Evolutionary conservation across 2,329 filamentous ascomycete species (phyloP).

Genomic region (Tolypocladium ovalisporum): DNA sequence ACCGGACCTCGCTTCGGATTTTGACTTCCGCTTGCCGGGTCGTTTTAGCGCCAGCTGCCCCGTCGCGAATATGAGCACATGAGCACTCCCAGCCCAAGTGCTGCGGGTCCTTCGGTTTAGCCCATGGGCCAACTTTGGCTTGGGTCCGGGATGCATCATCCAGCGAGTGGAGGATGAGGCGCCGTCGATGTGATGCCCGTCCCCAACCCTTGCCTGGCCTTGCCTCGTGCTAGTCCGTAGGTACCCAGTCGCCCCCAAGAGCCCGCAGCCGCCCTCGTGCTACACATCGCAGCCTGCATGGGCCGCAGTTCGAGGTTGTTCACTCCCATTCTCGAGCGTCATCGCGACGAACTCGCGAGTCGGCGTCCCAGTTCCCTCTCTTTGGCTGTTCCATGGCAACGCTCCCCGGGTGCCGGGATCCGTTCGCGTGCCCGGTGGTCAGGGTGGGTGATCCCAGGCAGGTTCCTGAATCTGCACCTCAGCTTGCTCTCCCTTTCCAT

Average conservation of each 20-base stretch:
- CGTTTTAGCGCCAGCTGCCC: slow-evolving; percentile 26
- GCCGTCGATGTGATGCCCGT: not conserved
- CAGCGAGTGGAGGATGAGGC: not conserved
- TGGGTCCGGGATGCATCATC: not conserved
- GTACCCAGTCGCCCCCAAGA: not conserved
- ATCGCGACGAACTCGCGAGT: not conserved
- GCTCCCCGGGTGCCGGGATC: not conserved
- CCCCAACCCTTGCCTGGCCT: too few relatives aligned
- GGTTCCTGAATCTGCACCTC: slow-evolving; percentile 2
- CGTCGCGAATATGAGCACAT: slow-evolving; percentile 36
- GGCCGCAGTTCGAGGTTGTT: not conserved
- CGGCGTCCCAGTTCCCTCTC: not conserved
- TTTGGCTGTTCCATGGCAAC: not conserved
- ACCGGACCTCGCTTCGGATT: not conserved
- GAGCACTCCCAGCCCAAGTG: slow-evolving; percentile 29
- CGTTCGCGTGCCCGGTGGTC: not conserved
- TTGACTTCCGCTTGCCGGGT: slow-evolving; percentile 10
- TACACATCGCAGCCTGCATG: not conserved
- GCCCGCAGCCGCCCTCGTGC: not conserved
- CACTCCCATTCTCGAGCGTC: not conserved
- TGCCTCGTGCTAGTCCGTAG: not conserved
- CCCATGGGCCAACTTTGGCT: not conserved
- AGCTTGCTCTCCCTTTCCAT: not conserved
- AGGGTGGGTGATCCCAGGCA: not conserved
- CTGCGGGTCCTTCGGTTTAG: slow-evolving; percentile 19